Conservation (phyloP, 139 green algal species). For the Volvox reticuliferus region DNA sequence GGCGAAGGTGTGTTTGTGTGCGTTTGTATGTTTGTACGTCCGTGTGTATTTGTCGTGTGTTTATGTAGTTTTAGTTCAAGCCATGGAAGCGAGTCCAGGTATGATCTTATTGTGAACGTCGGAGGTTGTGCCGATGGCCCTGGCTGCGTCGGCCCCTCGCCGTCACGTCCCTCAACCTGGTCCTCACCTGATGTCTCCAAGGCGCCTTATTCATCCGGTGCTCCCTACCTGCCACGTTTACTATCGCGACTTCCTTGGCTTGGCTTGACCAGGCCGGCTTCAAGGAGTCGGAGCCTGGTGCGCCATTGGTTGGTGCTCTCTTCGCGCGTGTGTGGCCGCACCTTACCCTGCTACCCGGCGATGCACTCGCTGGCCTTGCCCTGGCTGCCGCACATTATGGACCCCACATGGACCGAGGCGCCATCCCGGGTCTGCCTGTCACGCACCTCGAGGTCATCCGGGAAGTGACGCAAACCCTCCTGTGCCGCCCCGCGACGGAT, state of each 20-base stretch:
- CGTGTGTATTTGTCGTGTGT: too few relatives aligned
- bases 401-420: background rate
- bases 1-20: conserved; percentile 12
- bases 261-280: background rate
- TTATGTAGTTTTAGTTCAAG: too few relatives aligned
- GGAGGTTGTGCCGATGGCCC: too few relatives aligned
- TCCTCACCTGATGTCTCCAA: too few relatives aligned
- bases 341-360: background rate
- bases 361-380: background rate
- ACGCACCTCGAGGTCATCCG: background rate
- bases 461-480: background rate
- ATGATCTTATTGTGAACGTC: too few relatives aligned
- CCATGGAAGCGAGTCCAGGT: too few relatives aligned
- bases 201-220: too few relatives aligned
- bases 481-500: conserved; percentile 4
- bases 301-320: background rate
- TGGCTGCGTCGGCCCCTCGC: too few relatives aligned
- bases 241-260: too few relatives aligned
- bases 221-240: too few relatives aligned
- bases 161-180: too few relatives aligned
- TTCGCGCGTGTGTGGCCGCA: background rate
- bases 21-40: too few relatives aligned
- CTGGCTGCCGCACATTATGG: background rate
- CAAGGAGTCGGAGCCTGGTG: background rate
- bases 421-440: background rate